These are phyloP conservation scores for Vachellia collinsii DNA, from an alignment of 306 rosid genomes.

Conservation along the genomic window DNA sequence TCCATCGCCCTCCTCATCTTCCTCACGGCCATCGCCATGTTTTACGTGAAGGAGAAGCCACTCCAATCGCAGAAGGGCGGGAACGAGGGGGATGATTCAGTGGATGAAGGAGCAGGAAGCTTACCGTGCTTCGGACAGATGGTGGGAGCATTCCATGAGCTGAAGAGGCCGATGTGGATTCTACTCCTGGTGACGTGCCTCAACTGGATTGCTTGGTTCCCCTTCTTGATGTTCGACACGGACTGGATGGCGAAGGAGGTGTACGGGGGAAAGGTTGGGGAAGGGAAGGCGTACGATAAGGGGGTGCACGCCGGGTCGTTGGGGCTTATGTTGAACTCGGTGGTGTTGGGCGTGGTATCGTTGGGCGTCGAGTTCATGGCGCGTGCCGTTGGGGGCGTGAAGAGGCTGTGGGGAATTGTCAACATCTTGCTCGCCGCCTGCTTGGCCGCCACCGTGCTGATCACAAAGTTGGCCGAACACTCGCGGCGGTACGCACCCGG, in stretches of 20 bases:
- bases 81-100: slow-evolving; percentile 13
- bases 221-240: slow-evolving; percentile 1
- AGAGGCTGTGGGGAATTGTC: slow-evolving; percentile 1
- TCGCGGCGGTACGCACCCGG: slow-evolving; percentile 25
- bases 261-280: background rate
- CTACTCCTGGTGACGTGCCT: background rate
- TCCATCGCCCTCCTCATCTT: slow-evolving; percentile 50
- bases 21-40: slow-evolving; percentile 44
- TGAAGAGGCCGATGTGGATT: slow-evolving; percentile 18
- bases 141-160: background rate
- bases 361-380: background rate
- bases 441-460: slow-evolving; percentile 52
- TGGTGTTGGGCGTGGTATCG: background rate
- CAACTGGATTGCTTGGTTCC: slow-evolving; percentile 12
- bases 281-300: background rate
- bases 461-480: slow-evolving; percentile 67
- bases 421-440: background rate
- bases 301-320: slow-evolving; percentile 6
- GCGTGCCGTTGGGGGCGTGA: slow-evolving; percentile 8
- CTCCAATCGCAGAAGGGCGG: background rate
- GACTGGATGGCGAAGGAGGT: slow-evolving; percentile 17
- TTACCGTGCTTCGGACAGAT: slow-evolving; percentile 2
- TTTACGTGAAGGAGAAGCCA: slow-evolving; percentile 51
- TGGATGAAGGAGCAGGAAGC: slow-evolving; percentile 33
- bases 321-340: slow-evolving; percentile 9